Conservation (phyloP, 2,329 filamentous ascomycete genomes). For the Aureobasidium sp. region DNA sequence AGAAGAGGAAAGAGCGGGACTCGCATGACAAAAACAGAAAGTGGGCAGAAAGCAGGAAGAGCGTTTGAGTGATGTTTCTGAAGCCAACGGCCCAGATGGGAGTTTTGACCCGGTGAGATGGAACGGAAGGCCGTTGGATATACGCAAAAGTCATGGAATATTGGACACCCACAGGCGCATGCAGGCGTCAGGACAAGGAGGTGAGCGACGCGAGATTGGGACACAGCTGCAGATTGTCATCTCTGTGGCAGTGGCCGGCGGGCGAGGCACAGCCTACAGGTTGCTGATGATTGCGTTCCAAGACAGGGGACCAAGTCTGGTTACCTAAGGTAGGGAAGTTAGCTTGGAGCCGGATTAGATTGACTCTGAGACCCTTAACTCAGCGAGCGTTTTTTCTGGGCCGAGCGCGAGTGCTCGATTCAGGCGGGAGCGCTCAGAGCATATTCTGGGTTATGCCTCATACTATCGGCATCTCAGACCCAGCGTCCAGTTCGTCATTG, state of each 20-base stretch:
- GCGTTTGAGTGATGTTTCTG: conserved; percentile 8
- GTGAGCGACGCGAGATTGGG: neutral
- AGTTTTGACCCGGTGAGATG: neutral
- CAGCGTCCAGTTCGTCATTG: conserved; percentile 10
- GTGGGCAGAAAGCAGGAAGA: neutral
- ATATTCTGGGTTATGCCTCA: neutral
- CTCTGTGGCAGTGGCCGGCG: neutral
- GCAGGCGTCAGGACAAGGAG: neutral
- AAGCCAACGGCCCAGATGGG: neutral
- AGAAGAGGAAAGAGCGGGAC: conserved; percentile 5
- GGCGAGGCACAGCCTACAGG: neutral
- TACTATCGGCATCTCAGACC: conserved; percentile 9
- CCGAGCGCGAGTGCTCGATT: neutral
- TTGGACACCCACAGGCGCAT: neutral
- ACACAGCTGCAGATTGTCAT: neutral
- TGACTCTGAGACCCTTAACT: conserved; percentile 1
- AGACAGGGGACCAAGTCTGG: neutral
- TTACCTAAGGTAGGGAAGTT: neutral
- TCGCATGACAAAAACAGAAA: conserved; percentile 10
- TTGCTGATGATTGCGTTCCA: neutral
- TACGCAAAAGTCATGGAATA: conserved; percentile 1
- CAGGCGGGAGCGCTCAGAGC: conserved; percentile 3
- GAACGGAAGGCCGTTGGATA: conserved; percentile 10
- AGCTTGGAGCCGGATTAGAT: neutral
- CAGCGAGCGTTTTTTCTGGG: neutral